Conservation (phyloP, 2,329 filamentous ascomycete genomes). For the Coniochaeta pulveracea region DNA sequence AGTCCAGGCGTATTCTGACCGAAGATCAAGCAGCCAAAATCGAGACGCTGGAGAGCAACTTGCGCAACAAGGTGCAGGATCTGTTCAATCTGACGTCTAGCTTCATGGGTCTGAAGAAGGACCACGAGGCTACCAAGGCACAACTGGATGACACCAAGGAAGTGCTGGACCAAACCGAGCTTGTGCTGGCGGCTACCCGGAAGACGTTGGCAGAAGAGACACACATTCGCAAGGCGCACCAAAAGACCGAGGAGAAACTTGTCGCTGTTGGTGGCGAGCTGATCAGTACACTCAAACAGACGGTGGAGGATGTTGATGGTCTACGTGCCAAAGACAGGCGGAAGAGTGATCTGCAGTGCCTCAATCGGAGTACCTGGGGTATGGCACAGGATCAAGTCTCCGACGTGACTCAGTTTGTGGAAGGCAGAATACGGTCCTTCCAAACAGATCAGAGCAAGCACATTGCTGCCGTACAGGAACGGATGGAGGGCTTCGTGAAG, state of each 20-base stretch:
- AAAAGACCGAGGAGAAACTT: slow-evolving; percentile 72
- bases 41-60: slow-evolving; percentile 79
- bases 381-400: slow-evolving; percentile 65
- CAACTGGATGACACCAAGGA: slow-evolving; percentile 70
- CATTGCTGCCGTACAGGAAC: slow-evolving; percentile 53
- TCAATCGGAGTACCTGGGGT: slow-evolving; percentile 72
- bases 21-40: slow-evolving; percentile 91
- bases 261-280: slow-evolving; percentile 63
- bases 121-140: slow-evolving; percentile 66
- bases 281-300: slow-evolving; percentile 64
- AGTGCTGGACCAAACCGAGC: slow-evolving; percentile 78
- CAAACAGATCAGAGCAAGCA: slow-evolving; percentile 61
- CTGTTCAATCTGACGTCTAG: slow-evolving; percentile 76
- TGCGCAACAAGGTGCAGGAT: slow-evolving; percentile 90
- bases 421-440: slow-evolving; percentile 63
- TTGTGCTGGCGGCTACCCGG: slow-evolving; percentile 67
- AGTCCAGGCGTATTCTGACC: slow-evolving; percentile 79
- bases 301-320: slow-evolving; percentile 69
- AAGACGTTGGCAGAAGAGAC: slow-evolving; percentile 71
- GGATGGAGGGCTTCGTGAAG: slow-evolving; percentile 68
- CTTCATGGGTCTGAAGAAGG: slow-evolving; percentile 81
- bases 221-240: slow-evolving; percentile 68
- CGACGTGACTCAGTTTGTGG: slow-evolving; percentile 66
- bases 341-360: slow-evolving; percentile 69
- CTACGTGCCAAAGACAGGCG: slow-evolving; percentile 79